Conservation (phyloP, 192 early-diverging fungal genomes). For the Pilobolus umbonatus region DNA sequence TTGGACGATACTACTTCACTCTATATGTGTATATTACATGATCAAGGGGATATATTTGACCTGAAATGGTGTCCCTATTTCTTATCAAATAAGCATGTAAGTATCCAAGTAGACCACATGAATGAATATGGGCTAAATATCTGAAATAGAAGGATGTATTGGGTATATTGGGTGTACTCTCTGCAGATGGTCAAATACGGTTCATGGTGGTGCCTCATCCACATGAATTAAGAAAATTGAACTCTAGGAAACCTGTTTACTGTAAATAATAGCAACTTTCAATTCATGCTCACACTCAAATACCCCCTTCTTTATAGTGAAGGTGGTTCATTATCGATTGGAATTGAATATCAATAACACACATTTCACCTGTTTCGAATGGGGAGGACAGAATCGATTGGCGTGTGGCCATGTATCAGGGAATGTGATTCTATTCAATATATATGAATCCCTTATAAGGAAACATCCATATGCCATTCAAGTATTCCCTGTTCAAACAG, state of each 20-base stretch:
- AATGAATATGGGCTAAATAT: too few species aligned
- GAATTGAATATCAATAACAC: background rate
- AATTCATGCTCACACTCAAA: background rate
- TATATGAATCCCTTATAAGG: background rate
- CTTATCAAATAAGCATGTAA: background rate
- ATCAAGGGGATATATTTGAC: slow-evolving; percentile 27
- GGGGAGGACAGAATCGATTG: background rate
- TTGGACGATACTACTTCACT: slow-evolving; percentile 8
- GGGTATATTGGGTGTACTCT: slow-evolving; percentile 29
- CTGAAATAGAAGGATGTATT: slow-evolving; percentile 13
- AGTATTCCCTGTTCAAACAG: background rate
- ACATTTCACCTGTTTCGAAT: background rate
- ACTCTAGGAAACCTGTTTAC: background rate
- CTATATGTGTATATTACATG: slow-evolving; percentile 35
- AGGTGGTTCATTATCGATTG: background rate
- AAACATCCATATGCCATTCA: background rate
- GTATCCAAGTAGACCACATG: too few species aligned
- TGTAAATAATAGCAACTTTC: background rate
- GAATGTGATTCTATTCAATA: background rate
- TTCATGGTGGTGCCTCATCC: slow-evolving; percentile 30
- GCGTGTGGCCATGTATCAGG: background rate
- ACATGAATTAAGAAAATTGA: background rate
- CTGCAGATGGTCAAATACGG: slow-evolving; percentile 22
- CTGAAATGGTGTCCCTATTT: slow-evolving; percentile 40
- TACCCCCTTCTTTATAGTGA: background rate